Base-by-base conservation (phyloP, 2,329 filamentous ascomycete genomes). In the Fusarium sp. region DNA sequence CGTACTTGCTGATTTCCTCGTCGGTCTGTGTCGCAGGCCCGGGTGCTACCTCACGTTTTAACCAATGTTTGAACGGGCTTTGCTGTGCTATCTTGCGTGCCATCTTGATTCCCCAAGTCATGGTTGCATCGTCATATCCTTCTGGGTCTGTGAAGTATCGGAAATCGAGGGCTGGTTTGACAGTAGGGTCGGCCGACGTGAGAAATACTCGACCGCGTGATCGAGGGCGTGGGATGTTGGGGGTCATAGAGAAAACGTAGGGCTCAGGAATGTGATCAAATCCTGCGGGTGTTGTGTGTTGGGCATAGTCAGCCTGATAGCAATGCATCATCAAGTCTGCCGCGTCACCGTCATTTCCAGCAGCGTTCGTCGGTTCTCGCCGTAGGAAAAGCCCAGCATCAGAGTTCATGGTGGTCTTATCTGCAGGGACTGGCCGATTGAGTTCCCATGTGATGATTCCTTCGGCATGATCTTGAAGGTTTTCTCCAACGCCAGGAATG, bases 251-350 rank as follows among this genome's bases (percentile, higher is more conserved):
- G 85, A 97, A 97, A 53, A 93, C 93, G 75, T 95, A 91, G 71
- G 95, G 89, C 65, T 87, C 74, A 64, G 86, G 76, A 61, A 80
- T 78, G 42, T 84, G 85, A 76, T 90, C 28, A 13, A 31, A 97
- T 71, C 94, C 94, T 13, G 97, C 86, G 40, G 92, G 90, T 57
- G 87, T 83, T 2, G 94, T 97, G 86, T 97, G 97, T 73, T 94
- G 88, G 67, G 91, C 92, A 82, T 97, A 97, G 55, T 94, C 94
- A 72, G 97, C 97, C 82, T 97, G 94, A 84, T 97, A 97, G 87
- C 94, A 97, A 84, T 97, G 94, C 92, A 96, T 96, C 94, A 97
- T 97, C 75, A 97, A 83, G 77, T 97, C 94, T 68, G 92, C 92
- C 56, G 92, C 90, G 65, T 92, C 87, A 53, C 91, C 91, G 73